Conservation (phyloP, 176 grass and related monocot species). For the maize (Zea mays) region Zm-B73-REFERENCE-NAM-5.0 NC_050101.1:81581501-81582000, state of each 20-base stretch:
- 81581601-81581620: too few species aligned
- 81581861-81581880: constrained; percentile 98
- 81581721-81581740: constrained; percentile 47
- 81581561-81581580: constrained; percentile 54
- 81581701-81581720: constrained; percentile 41
- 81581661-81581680: constrained; percentile 30
- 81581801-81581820: too few species aligned
- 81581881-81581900: constrained; percentile 61
- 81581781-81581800: too few species aligned
- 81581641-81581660: too few species aligned
- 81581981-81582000: too few species aligned
- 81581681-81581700: constrained; percentile 75
- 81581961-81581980: too few species aligned
- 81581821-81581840: too few species aligned
- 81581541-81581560: constrained; percentile 43
- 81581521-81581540: constrained; percentile 43
- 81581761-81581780: too few species aligned
- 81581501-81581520: constrained; percentile 54
- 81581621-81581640: too few species aligned
- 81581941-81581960: too few species aligned
- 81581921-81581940: too few species aligned
- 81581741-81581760: too few species aligned
- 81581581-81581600: constrained; percentile 33
- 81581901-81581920: constrained; percentile 54
- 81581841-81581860: constrained; percentile 77